Evolutionary conservation across 2,329 filamentous ascomycete species (phyloP).

Genomic region (Didymella arachidicola): DNA sequence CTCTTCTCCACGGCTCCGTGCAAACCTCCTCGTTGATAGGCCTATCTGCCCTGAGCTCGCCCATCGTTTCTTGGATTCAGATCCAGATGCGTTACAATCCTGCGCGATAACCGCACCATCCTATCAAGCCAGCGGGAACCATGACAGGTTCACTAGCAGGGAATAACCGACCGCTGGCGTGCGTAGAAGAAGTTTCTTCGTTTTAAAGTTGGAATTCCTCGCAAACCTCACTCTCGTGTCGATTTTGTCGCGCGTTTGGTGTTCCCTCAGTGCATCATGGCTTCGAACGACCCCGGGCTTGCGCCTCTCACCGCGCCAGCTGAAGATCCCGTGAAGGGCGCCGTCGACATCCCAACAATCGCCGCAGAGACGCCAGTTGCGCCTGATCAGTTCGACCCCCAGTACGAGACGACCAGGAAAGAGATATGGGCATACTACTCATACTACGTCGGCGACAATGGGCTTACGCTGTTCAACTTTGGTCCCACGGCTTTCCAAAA

Average conservation of each 20-base stretch:
- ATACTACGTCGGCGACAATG: constrained; percentile 74
- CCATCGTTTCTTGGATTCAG: constrained; percentile 5
- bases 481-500: constrained; percentile 63
- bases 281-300: constrained; percentile 35
- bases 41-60: background rate
- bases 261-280: constrained; percentile 15
- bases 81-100: constrained; percentile 1
- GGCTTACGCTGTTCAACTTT: constrained; percentile 66
- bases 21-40: constrained; percentile 13
- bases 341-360: constrained; percentile 24
- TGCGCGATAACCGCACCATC: constrained; percentile 6
- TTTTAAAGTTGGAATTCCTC: background rate
- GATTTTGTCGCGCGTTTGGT: background rate
- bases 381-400: constrained; percentile 63
- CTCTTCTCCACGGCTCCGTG: background rate
- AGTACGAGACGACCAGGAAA: constrained; percentile 59
- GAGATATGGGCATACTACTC: constrained; percentile 67
- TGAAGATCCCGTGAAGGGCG: constrained; percentile 33
- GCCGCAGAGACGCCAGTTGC: constrained; percentile 55
- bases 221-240: background rate
- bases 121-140: constrained; percentile 1
- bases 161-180: constrained; percentile 11
- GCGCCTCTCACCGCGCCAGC: constrained; percentile 32
- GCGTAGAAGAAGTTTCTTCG: constrained; percentile 19
- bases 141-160: constrained; percentile 15